Evolutionary conservation across 768 basidiomycete species (phyloP), one percentile per base, ranked within the genome.

Genomic region (Pholiota microspora): DNA sequence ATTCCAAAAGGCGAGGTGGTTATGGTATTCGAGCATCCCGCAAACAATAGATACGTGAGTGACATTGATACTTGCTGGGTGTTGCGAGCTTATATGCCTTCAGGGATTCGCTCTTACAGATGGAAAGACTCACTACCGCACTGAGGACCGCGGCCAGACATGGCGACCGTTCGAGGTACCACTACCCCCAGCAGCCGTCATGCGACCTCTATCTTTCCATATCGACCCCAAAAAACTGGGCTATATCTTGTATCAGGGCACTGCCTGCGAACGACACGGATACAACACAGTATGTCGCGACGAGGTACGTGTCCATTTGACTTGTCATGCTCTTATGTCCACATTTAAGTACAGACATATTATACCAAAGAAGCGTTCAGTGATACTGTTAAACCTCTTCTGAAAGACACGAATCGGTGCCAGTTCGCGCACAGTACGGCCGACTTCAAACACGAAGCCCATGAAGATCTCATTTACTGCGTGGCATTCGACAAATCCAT

Each of bases 81-180:
- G 7, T 47, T 29, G 4, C 35, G 44, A 23, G 32, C 58, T 46
- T 58, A 28, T 18, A 16, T 28, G 21, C 44, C 15, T 31, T 7
- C 61, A 96, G 94, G 95, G 92, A 0, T 98, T 97, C 67, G 85
- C 89, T 31, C 73, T 99, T 55, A 90, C 93, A 3, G 75, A 80
- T 24, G 76, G 75, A n/a, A 84, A 56, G 9, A 90, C 67, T 18
- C 95, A 98, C 69, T 99, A 91, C 71, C 85, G 89, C 28, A 94
- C 97, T 2, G 81, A 84, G 31, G 88, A 99, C 70, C 82, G 89
- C 56, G 96, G 97, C 51, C 84, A 81, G 70, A 84, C 88, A 29
- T 99, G 96, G 96, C 82, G 83, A 50, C 67, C 82, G 0, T 98
- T 98, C 68, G 74, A 86, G 1, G 78, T 92, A 32, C 82, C 86